Evolutionary conservation across 805 yeast species (phyloP), one percentile per base, ranked within the genome.

Genomic region (Hanseniaspora lindneri): DNA sequence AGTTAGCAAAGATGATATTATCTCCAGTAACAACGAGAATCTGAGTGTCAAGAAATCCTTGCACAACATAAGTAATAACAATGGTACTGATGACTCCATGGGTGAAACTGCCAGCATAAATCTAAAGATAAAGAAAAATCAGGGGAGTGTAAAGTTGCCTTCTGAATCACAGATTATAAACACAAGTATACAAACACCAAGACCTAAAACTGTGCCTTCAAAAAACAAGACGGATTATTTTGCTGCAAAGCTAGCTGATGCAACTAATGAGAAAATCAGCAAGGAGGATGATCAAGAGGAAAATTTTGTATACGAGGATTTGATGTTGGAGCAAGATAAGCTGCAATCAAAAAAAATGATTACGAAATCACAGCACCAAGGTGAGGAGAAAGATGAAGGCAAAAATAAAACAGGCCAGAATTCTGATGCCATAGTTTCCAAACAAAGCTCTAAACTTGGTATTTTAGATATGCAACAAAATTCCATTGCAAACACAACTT

Each of bases 231-330:
- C 96, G 0, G 97, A 88, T 59, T 77, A 86, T 52, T 92, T 92
- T 63, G 97, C 96, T 9, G 96, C 97, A 0, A 83, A 82, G 56
- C 70, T 92, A 52, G 97, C 96, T 8, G 80, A 86, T 49, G 97
- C 97, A 1, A 94, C 89, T 3, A 94, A 83, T 54, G 51, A 42
- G 39, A 43, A 42, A 14, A 49, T 39, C 6, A 95, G 86, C 56
- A 88, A 77, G 39, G 85, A 83, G 52, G 77, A 83, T 29, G 96
- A 88, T 61, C 78, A 87, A 23, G 95, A 88, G 56, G 98, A 92
- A 62, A 86, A 95, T 1, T 89, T 92, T 70, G 96, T 89, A n/a
- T 89, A 89, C 62, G 96, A 88, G 58, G 48, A 49, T 16, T 29
- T 48, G 21, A 48, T 48, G 42, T n/a, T 48, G 6, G 51, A 42